Conservation (phyloP, 2,329 filamentous ascomycete genomes). For the Tympanopsis confertula region DNA sequence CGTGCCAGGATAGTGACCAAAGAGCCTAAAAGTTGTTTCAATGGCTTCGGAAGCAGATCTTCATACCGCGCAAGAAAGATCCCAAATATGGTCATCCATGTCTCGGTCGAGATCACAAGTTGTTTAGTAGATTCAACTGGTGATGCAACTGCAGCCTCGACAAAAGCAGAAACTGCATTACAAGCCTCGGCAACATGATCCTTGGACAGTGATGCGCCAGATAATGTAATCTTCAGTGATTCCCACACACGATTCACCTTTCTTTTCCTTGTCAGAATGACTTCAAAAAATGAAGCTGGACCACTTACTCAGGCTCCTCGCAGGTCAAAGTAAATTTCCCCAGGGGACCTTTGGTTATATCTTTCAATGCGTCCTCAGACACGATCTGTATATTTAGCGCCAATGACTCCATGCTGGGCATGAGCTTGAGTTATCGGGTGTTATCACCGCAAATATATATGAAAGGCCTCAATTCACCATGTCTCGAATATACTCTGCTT, state of each 20-base stretch:
- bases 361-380: conserved; percentile 16
- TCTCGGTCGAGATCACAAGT: conserved; percentile 17
- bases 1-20: conserved; percentile 19
- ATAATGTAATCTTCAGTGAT: conserved; percentile 25
- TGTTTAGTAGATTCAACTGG: conserved; percentile 14
- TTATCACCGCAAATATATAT: too few species aligned
- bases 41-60: conserved; percentile 26
- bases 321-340: conserved; percentile 17
- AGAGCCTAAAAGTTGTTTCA: conserved; percentile 28
- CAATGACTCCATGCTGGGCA: conserved; percentile 17
- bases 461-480: too few species aligned
- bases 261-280: not conserved
- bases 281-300: not conserved
- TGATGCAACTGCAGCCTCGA: conserved; percentile 22
- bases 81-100: conserved; percentile 25
- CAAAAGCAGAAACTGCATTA: conserved; percentile 28
- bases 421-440: too few species aligned
- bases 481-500: too few species aligned
- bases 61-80: conserved; percentile 24
- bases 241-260: conserved; percentile 19
- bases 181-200: conserved; percentile 25
- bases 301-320: conserved; percentile 15
- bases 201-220: conserved; percentile 19
- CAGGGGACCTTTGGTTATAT: conserved; percentile 20
- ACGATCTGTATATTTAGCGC: conserved; percentile 18